Conservation (phyloP, 1,139 yeast species). For the Hyphopichia khmerensis region DNA sequence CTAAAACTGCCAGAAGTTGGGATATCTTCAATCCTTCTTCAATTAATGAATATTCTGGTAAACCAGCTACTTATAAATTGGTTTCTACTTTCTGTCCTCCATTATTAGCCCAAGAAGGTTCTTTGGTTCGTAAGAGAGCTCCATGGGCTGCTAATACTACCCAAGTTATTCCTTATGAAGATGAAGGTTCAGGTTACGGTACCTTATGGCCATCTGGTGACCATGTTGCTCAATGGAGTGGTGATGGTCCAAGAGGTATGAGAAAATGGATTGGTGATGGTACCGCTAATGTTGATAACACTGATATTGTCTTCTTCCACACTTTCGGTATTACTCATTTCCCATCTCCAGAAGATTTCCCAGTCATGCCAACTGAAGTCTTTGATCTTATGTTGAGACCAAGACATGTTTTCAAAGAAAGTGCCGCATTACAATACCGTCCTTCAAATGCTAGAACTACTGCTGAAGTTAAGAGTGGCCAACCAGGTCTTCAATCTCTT, state of each 20-base stretch:
- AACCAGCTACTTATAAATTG: conserved; percentile 74
- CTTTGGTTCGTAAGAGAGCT: conserved; percentile 76
- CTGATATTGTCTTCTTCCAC: conserved; percentile 72
- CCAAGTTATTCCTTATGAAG: conserved; percentile 68
- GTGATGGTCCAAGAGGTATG: conserved; percentile 70
- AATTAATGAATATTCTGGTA: conserved; percentile 66
- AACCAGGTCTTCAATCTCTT: conserved; percentile 31
- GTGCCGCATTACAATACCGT: conserved; percentile 72
- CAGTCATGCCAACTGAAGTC: conserved; percentile 85
- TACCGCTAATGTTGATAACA: conserved; percentile 57
- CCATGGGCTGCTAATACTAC: conserved; percentile 73
- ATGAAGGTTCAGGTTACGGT: conserved; percentile 49
- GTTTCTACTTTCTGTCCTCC: conserved; percentile 78
- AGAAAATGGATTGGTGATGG: conserved; percentile 76
- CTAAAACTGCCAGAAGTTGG: conserved; percentile 71
- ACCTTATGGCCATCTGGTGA: conserved; percentile 78
- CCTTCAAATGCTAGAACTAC: conserved; percentile 72
- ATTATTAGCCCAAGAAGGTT: conserved; percentile 69
- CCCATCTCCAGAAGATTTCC: conserved; percentile 90
- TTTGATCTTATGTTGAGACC: conserved; percentile 74
- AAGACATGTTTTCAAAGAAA: conserved; percentile 72
- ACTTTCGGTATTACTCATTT: conserved; percentile 83
- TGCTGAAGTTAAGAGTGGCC: conserved; percentile 47
- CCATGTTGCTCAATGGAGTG: conserved; percentile 78
- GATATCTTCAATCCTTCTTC: conserved; percentile 72